phyloP scores from a whole-genome alignment of 1,284 basidiomycete species.

The Cryptococcus maquisensis region DNA sequence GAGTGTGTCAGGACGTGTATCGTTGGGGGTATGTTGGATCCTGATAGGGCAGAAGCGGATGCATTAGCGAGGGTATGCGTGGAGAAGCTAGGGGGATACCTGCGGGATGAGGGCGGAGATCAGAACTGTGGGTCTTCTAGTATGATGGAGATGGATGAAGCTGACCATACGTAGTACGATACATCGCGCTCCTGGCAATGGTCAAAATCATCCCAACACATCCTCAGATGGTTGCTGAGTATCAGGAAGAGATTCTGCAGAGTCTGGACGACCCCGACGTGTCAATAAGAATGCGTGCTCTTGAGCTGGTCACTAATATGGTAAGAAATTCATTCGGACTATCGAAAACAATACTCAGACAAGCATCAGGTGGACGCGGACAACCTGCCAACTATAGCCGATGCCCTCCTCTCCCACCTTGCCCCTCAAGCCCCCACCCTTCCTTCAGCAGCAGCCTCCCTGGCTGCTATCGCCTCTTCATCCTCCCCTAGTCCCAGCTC shows the following conservation, averaged over 20 bases:
- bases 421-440: constrained; percentile 54
- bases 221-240: constrained; percentile 82
- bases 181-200: constrained; percentile 91
- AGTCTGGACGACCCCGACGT: constrained; percentile 91
- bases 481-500: constrained; percentile 20
- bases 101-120: constrained; percentile 73
- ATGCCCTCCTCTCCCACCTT: constrained; percentile 80
- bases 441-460: constrained; percentile 33
- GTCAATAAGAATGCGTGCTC: constrained; percentile 88
- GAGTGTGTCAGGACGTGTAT: constrained; percentile 99
- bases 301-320: constrained; percentile 91
- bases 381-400: constrained; percentile 83
- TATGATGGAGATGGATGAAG: neutral
- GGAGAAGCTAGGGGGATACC: constrained; percentile 86
- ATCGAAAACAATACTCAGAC: neutral
- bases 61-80: constrained; percentile 82
- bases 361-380: constrained; percentile 63
- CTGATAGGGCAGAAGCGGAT: constrained; percentile 62
- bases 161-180: constrained; percentile 65
- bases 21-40: constrained; percentile 91
- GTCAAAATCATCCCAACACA: constrained; percentile 93
- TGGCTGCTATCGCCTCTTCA: constrained; percentile 25
- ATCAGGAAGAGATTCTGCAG: constrained; percentile 85
- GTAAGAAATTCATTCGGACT: constrained; percentile 51
- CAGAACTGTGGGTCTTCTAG: constrained; percentile 69